Evolutionary conservation across 2,329 filamentous ascomycete genomes (phyloP), one percentile per base, ranked within the genome.

Genomic region (Plectosphaerella sp.): DNA sequence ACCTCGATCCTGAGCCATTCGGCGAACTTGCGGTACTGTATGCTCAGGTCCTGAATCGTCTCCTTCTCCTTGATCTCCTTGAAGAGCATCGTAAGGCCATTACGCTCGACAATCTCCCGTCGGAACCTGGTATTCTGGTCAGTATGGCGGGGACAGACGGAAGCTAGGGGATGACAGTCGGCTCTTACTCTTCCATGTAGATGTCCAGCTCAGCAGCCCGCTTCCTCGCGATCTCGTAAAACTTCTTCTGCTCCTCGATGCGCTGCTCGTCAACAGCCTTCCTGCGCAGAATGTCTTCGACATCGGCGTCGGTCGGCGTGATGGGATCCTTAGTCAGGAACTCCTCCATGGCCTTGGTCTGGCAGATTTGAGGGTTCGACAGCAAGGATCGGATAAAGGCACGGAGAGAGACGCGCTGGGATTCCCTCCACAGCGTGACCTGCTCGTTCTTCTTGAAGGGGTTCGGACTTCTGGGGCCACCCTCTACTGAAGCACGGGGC

Each of bases 1-100:
- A 99, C 87, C 72, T 99, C 94, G 63, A 99, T 99, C 39, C 94
- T 87, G 48, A 97, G 76, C 94, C 94, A 99, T 69, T 99, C 94
- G 16, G 93, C 93, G 66, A 99, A 97, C 67, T 97, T 99, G 64
- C 94, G 89, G 68, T 97, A 97, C 67, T 97, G 92, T 11, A 95
- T 87, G 64, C 90, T 96, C 50, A 99, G 79, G 60, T 97, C 91
- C 57, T 84, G 81, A 50, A 99, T 93, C 4, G 82, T 91, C 54
- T 89, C 79, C 73, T 97, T 97, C 52, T 91, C 86, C 62, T 88
- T 89, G 68, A 99, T 96, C 67, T 97, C 94, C 53, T 88, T 81
- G 70, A 99, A 97, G 1, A 99, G 80, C 67, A 89, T 93, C 0
- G 93, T 95, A 41, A 99, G 79, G 9, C 94, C 94, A 67, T 97